A percentile compares a stretch with the other conserved stretches of the same genome.
Evolutionary conservation across 352 stramenopile species (phyloP).

Genomic region (Pythium plurisporium): DNA sequence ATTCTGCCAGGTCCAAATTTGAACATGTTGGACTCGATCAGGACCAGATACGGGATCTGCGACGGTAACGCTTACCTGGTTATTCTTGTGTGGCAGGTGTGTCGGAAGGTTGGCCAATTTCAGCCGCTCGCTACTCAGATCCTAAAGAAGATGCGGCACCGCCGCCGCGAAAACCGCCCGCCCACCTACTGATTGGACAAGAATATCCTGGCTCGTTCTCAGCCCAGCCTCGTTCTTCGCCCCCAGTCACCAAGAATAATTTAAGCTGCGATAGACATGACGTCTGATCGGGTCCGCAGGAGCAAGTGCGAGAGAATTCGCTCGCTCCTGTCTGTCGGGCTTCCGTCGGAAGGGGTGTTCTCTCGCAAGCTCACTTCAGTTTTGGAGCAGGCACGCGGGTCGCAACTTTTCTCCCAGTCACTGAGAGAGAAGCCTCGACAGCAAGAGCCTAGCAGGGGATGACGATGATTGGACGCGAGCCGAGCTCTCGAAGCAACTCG

Average conservation of each 20-base stretch:
- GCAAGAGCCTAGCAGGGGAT: neutral
- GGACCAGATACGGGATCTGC: too few relatives aligned
- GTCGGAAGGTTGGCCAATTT: too few relatives aligned
- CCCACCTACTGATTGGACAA: neutral
- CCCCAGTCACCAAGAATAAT: neutral
- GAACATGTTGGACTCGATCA: too few relatives aligned
- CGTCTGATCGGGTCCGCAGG: too few relatives aligned
- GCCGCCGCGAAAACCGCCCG: neutral
- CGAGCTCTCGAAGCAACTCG: neutral
- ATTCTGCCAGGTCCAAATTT: neutral
- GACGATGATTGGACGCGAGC: neutral
- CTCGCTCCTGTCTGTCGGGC: neutral
- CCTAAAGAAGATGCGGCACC: neutral
- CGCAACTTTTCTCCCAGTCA: neutral
- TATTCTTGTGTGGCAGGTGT: too few relatives aligned
- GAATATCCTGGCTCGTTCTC: neutral
- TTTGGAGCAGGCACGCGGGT: neutral
- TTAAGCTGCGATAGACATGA: neutral
- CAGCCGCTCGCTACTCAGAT: conserved; percentile 1
- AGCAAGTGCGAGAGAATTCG: neutral
- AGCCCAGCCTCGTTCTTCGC: neutral
- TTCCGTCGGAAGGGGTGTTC: neutral
- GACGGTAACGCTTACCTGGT: neutral
- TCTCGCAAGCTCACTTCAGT: conserved; percentile 5
- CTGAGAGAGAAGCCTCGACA: neutral